Percentiles rank a stretch among this genome's conserved stretches.
Conservation (phyloP, 2,329 filamentous ascomycete genomes). For the Neurospora sp. region DNA sequence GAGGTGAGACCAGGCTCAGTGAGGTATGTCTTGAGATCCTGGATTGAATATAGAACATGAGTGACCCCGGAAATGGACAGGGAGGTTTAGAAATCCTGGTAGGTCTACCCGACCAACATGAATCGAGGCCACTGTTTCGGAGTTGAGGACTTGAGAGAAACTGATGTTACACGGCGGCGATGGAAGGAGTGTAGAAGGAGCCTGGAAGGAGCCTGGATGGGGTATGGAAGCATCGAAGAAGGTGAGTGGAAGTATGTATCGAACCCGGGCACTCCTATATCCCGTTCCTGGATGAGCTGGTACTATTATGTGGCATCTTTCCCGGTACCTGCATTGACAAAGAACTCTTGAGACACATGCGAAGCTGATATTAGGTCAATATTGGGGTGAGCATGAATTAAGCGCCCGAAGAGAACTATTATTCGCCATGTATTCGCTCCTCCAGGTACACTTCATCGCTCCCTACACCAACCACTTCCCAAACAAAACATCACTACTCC, state of each 20-base stretch:
- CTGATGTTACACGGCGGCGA: neutral
- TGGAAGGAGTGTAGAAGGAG: neutral
- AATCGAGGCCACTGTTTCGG: neutral
- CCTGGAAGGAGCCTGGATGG: no score
- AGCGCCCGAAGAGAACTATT: no score
- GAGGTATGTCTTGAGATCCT: no score
- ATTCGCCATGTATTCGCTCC: no score
- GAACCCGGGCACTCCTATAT: neutral
- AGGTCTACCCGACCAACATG: neutral
- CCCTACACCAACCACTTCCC: neutral
- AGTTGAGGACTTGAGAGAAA: neutral
- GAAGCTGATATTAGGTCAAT: neutral
- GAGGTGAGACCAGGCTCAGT: no score
- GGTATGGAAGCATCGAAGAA: neutral
- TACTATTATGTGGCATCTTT: no score
- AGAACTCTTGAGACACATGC: neutral
- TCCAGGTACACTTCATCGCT: no score
- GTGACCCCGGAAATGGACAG: no score
- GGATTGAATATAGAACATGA: no score
- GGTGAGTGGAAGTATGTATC: neutral
- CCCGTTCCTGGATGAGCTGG: neutral
- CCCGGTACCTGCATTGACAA: neutral
- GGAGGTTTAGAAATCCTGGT: accelerated
- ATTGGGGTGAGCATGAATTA: neutral
- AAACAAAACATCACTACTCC: neutral